Conservation (phyloP, 441 rosid species). For the Flueggea neowawraea region DNA sequence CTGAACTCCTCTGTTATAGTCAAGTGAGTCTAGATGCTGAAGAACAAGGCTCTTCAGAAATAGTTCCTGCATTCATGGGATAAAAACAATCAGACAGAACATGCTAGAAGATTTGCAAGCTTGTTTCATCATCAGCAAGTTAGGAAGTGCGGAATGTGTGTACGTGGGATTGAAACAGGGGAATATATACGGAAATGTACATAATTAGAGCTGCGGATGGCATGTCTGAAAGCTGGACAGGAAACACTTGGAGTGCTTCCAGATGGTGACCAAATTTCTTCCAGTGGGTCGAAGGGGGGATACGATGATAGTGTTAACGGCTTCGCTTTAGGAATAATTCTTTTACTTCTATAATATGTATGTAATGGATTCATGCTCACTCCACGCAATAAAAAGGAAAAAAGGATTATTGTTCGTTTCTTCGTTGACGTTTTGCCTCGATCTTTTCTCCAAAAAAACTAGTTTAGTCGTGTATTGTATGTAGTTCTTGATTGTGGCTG, state of each 20-base stretch:
- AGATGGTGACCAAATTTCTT: conserved; percentile 3
- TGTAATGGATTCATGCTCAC: conserved; percentile 7
- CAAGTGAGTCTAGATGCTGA: conserved; percentile 20
- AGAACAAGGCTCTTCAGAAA: conserved; percentile 5
- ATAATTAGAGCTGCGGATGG: not conserved
- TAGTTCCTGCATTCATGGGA: conserved; percentile 12
- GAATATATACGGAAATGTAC: not conserved
- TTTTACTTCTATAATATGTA: not conserved
- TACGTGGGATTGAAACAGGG: not conserved
- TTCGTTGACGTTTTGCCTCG: not conserved
- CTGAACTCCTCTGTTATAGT: conserved; percentile 19
- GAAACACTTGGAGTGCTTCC: conserved; percentile 5
- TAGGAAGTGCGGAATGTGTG: not conserved
- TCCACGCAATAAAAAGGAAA: conserved; percentile 13
- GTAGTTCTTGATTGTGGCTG: too few species aligned
- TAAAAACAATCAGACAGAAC: not conserved
- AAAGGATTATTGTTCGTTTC: not conserved
- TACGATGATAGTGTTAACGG: not conserved
- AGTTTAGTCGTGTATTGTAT: too few species aligned
- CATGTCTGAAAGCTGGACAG: too few species aligned
- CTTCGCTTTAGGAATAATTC: conserved; percentile 2
- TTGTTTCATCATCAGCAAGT: not conserved
- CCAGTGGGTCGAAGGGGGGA: not conserved
- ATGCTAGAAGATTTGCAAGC: not conserved
- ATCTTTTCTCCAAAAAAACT: too few species aligned